A percentile compares a stretch with the other conserved stretches of the same genome.
Evolutionary conservation across 768 basidiomycete genomes (phyloP).

Genomic region (Suillus americanus): DNA sequence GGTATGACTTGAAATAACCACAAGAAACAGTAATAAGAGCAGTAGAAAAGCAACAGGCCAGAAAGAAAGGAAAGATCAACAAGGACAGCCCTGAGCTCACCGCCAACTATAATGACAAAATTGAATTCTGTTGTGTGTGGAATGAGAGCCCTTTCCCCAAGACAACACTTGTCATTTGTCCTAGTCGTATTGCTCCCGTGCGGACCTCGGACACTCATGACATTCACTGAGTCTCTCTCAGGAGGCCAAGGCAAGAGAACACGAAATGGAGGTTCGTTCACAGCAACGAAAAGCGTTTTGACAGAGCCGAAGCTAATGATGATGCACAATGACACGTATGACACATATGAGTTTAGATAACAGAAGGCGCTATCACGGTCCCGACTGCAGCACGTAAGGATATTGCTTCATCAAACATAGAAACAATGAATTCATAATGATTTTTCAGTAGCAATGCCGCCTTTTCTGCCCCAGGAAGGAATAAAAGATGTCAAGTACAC

Average conservation of each 20-base stretch:
- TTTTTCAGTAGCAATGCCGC: not conserved
- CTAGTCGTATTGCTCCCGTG: slow-evolving; percentile 3
- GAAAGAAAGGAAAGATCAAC: slow-evolving; percentile 18
- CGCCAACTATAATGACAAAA: slow-evolving; percentile 4
- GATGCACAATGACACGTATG: not conserved
- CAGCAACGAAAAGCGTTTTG: not conserved
- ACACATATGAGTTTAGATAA: not conserved
- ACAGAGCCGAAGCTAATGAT: not conserved
- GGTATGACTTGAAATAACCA: slow-evolving; percentile 20
- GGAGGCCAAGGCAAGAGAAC: not conserved
- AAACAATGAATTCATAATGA: not conserved
- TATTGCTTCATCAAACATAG: not conserved
- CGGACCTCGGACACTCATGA: slow-evolving; percentile 20
- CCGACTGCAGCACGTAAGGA: slow-evolving; percentile 3
- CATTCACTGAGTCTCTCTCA: not conserved
- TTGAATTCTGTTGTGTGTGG: slow-evolving; percentile 5
- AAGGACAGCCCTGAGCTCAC: slow-evolving; percentile 8
- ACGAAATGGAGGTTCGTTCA: not conserved
- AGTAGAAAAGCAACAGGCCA: slow-evolving; percentile 5
- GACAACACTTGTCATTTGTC: not conserved
- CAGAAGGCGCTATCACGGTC: not conserved
- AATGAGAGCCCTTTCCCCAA: slow-evolving; percentile 4
- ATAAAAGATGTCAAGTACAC: not conserved
- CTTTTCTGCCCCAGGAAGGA: not conserved
- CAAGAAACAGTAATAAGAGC: slow-evolving; percentile 17